Evolutionary conservation across 208 protist species (phyloP).

Genomic region (Trichomonas gallinae): DNA sequence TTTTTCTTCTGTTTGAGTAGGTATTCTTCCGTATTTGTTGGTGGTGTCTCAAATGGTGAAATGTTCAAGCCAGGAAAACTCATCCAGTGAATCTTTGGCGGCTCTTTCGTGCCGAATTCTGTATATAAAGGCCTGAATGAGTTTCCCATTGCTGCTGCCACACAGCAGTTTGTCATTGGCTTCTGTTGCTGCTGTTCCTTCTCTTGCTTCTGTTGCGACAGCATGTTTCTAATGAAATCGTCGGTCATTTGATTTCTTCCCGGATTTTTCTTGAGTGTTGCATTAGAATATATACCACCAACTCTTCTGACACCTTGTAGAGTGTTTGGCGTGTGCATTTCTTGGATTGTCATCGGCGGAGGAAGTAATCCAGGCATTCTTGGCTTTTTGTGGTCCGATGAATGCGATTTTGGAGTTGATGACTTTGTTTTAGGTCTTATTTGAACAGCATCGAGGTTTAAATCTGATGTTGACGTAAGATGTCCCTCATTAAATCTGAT

Average conservation of each 20-base stretch:
- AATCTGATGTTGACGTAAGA: not conserved
- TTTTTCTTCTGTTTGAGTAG: not conserved
- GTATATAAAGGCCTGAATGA: not conserved
- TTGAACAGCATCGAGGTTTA: not conserved
- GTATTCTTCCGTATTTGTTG: not conserved
- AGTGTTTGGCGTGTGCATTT: not conserved
- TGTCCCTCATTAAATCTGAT: not conserved
- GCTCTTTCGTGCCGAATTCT: not conserved
- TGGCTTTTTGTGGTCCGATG: not conserved
- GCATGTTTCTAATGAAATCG: not conserved
- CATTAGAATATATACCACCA: not conserved
- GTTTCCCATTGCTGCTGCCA: not conserved
- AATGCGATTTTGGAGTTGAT: not conserved
- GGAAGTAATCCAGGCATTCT: not conserved
- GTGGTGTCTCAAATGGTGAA: not conserved
- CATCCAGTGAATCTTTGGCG: not conserved
- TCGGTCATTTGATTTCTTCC: not conserved
- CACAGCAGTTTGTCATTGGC: not conserved
- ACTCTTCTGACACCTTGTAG: not conserved
- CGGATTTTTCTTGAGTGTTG: not conserved
- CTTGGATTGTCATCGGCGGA: not conserved
- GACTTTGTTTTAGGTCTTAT: not conserved
- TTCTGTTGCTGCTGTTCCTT: not conserved
- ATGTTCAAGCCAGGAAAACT: not conserved
- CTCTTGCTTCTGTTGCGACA: not conserved